phyloP scores from a whole-genome alignment of 164 flowering plant genomes.

The Tetracentron sinense region DNA sequence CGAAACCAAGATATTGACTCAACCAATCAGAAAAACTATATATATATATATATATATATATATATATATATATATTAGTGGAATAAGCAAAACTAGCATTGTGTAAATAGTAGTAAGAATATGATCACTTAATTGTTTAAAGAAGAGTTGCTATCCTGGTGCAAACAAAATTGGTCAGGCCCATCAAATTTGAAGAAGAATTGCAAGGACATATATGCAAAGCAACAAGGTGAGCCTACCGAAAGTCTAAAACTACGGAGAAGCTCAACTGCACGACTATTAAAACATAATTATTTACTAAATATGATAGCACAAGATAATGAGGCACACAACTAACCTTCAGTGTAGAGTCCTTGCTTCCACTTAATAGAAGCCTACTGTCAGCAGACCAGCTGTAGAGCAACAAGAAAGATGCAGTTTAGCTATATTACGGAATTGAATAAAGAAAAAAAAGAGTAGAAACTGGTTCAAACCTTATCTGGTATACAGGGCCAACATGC shows the following conservation, averaged over 20 bases:
- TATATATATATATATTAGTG: no score
- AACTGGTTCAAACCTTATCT: slow-evolving; percentile 60
- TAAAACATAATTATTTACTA: background rate
- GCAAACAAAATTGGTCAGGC: background rate
- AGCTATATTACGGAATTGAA: slow-evolving; percentile 7
- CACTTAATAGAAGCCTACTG: slow-evolving; percentile 94
- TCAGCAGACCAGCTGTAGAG: slow-evolving; percentile 95
- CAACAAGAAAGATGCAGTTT: slow-evolving; percentile 8
- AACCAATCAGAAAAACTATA: background rate
- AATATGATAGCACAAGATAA: background rate
- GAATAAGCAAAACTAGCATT: no score
- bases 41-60: no score
- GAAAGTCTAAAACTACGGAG: background rate
- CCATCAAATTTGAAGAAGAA: no score
- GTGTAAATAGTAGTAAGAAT: background rate
- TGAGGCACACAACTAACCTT: slow-evolving; percentile 42
- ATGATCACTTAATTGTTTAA: background rate
- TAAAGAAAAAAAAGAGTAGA: no score
- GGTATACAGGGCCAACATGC: slow-evolving; percentile 98
- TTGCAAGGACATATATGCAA: background rate
- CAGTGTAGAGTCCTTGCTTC: slow-evolving; percentile 95
- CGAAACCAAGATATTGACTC: background rate
- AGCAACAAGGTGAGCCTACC: background rate
- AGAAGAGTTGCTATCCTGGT: background rate
- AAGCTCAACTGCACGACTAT: no score